Evolutionary conservation across 2,329 filamentous ascomycete genomes (phyloP).

Genomic region (Westerdykella aurantiaca): DNA sequence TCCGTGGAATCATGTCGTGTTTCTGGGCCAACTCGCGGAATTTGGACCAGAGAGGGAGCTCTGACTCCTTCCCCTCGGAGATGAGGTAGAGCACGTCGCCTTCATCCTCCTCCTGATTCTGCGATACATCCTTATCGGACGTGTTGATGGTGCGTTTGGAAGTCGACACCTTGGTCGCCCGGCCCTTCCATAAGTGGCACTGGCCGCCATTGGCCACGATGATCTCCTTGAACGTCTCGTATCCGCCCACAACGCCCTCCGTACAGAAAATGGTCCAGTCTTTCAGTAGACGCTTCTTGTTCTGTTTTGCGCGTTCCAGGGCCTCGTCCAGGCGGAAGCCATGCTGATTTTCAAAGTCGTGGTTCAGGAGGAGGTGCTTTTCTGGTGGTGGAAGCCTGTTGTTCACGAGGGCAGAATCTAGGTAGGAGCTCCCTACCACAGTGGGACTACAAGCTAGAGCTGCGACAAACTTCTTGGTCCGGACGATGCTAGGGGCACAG

Average conservation of each 20-base stretch:
- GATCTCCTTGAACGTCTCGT: slow-evolving; percentile 79
- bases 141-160: slow-evolving; percentile 31
- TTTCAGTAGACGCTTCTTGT: slow-evolving; percentile 69
- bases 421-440: slow-evolving; percentile 70
- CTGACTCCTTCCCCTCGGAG: slow-evolving; percentile 58
- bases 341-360: slow-evolving; percentile 65
- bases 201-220: slow-evolving; percentile 82
- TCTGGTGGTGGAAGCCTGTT: slow-evolving; percentile 59
- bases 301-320: slow-evolving; percentile 64
- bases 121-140: slow-evolving; percentile 34
- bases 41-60: slow-evolving; percentile 69
- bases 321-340: slow-evolving; percentile 64
- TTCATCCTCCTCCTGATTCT: slow-evolving; percentile 58
- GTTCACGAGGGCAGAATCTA: slow-evolving; percentile 68
- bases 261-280: slow-evolving; percentile 81
- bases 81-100: slow-evolving; percentile 66
- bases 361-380: slow-evolving; percentile 65
- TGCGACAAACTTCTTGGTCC: slow-evolving; percentile 89
- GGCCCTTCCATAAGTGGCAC: slow-evolving; percentile 70
- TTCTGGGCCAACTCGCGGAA: slow-evolving; percentile 75
- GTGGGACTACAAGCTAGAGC: slow-evolving; percentile 75
- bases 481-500: slow-evolving; percentile 77
- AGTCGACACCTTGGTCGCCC: slow-evolving; percentile 60
- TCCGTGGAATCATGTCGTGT: slow-evolving; percentile 70
- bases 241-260: slow-evolving; percentile 69